Base-by-base conservation (phyloP, 805 yeast species). In the Suhomyces pyralidae region DNA sequence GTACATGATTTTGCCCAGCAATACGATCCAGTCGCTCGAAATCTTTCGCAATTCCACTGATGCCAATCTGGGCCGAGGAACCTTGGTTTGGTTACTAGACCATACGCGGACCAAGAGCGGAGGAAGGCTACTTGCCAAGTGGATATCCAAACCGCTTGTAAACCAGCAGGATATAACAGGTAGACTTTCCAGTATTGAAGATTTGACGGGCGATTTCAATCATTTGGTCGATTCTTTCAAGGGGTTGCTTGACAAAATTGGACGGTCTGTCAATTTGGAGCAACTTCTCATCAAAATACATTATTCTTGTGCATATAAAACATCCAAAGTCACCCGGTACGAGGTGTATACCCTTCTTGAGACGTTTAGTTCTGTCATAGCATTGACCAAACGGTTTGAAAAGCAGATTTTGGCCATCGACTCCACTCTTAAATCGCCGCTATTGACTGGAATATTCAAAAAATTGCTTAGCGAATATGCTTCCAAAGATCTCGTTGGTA, bases 61-160 rank as follows among this genome's bases (percentile, higher is more conserved):
- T 55, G 61, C 67, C 14, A 65, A 70, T 10, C 70, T 76, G 4
- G 73, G 73, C 7, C 69, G 76, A 30, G 98, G 97, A 0, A 83
- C 97, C 0, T 69, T 93, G 12, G 65, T 88, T 14, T 89, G 96
- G 91, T 72, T 90, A 2, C 59, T 94, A 54, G 88, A 93, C 64
- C 91, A 87, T 58, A 89, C 98, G 0, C 70, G 82, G 32, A 89
- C 98, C 0, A 75, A 79, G 26, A 86, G 86, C 66, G 99, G 99
- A 0, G 79, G 76, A 45, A 69, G 97, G 50, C 60, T 82, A 53
- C 65, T 94, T 12, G 74, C 77, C 26, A 72, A 79, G 38, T 94
- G 99, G 99, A 69, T 92, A 0, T 75, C 83, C 1, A 74, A 78
- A 54, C 99, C 99, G 1, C 73, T 92, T 20, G 68, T 81, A 0